phyloP scores from a whole-genome alignment of 768 basidiomycete genomes.

The Mycena galopus region DNA sequence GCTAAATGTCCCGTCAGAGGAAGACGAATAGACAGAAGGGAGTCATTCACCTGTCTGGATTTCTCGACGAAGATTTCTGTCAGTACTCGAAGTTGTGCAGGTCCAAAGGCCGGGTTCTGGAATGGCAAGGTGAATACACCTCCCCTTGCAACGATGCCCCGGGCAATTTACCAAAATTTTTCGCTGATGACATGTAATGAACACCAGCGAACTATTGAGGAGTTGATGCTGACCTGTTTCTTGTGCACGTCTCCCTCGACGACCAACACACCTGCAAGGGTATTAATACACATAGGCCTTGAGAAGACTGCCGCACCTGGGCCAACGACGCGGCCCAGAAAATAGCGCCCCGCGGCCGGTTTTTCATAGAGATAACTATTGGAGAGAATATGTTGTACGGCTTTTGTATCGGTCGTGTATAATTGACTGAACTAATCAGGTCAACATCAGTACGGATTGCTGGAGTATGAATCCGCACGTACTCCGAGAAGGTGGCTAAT shows the following conservation, averaged over 20 bases:
- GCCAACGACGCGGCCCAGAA: not conserved
- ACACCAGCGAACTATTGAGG: not conserved
- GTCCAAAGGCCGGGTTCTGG: conserved; percentile 15
- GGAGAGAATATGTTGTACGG: conserved; percentile 62
- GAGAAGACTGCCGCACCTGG: not conserved
- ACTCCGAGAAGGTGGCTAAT: conserved; percentile 57
- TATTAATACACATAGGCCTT: not conserved
- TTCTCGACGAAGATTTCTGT: conserved; percentile 11
- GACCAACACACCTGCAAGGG: not conserved
- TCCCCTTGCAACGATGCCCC: no score
- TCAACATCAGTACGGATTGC: no score
- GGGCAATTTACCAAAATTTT: not conserved
- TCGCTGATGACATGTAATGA: not conserved
- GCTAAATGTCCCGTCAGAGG: conserved; percentile 33
- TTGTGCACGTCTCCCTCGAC: conserved; percentile 15
- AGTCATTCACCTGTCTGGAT: conserved; percentile 3
- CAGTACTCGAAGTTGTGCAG: conserved; percentile 3
- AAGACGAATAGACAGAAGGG: not conserved
- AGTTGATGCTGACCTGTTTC: not conserved
- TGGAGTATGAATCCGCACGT: not conserved
- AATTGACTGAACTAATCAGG: conserved; percentile 42
- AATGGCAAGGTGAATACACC: not conserved
- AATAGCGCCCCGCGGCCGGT: conserved; percentile 40
- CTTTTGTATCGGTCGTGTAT: conserved; percentile 61
- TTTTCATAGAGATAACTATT: conserved; percentile 60